Evolutionary conservation across 192 early-diverging fungal genomes (phyloP), one percentile per base, ranked within the genome.

Genomic region (Jimgerdemannia flammicorona): DNA sequence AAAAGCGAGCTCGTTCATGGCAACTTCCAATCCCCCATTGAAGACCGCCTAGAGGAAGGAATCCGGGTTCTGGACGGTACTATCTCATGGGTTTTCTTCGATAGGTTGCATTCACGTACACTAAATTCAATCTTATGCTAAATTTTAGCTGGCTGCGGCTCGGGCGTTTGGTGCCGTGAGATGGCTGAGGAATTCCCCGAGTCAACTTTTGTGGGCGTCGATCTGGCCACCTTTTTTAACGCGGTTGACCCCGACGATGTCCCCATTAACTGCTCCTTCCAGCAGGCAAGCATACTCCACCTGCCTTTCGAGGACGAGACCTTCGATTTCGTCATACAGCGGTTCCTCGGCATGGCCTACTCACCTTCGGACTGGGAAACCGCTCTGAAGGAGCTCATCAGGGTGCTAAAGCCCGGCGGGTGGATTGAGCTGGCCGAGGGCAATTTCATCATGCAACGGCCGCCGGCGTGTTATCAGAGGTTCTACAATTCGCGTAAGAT

Each of bases 341-440:
- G 80, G 44, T 76, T 78, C 59, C 43, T 81, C 44, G 78, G 78
- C 42, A 75, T 73, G 76, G 73, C 71, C 29, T 64, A 78, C 65
- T 19, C 43, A n/a, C 42, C 74, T 10, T 72, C 73, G 4, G 72
- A 71, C 39, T 83, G 81, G 81, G 67, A 64, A 44, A 72, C 65
- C 0, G 59, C 80, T 14, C 44, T 80, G 18, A 70, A 77, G 65
- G 79, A 88, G 73, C 76, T 83, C n/a, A 65, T 78, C 4, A 77
- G 87, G 18, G 83, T 88, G 11, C 66, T 88, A n/a, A 85, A 85
- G 65, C 87, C 87, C 63, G 87, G 84, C 72, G 87, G 87, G 0
- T 85, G 77, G 71, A 63, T 88, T 2, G 85, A 88, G 67, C 77
- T 85, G 2, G 78, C 87, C 43, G 87, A 88, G 29, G 29, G 29